A percentile compares a stretch with the other conserved stretches of the same genome.
Evolutionary conservation across 1,139 yeast species (phyloP).

Genomic region (Blastobotrys proliferans): DNA sequence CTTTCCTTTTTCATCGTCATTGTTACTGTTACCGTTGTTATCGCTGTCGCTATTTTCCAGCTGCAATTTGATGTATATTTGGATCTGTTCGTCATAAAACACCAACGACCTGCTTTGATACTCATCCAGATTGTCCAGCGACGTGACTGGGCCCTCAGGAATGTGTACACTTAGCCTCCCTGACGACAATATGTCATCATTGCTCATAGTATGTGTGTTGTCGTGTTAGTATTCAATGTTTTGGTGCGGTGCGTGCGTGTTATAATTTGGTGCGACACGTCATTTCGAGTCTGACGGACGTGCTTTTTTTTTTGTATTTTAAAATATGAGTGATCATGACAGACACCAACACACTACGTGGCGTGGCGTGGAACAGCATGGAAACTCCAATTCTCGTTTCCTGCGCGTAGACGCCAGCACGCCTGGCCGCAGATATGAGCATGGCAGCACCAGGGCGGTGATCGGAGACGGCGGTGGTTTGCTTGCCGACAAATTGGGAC

Average conservation of each 20-base stretch:
- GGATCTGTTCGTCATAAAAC: slow-evolving; percentile 26
- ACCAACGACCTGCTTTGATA: slow-evolving; percentile 8
- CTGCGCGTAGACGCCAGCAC: too few relatives aligned
- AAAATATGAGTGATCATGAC: too few relatives aligned
- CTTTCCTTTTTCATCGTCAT: neutral
- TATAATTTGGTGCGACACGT: neutral
- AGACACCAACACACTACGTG: too few relatives aligned
- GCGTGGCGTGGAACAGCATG: slow-evolving; percentile 5
- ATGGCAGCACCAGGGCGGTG: too few relatives aligned
- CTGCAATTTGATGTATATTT: slow-evolving; percentile 19
- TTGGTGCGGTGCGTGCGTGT: neutral
- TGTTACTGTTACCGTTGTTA: too few relatives aligned
- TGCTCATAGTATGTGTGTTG: slow-evolving; percentile 5
- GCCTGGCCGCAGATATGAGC: too few relatives aligned
- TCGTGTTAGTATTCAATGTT: neutral
- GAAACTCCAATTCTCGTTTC: too few relatives aligned
- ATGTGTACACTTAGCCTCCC: slow-evolving; percentile 10
- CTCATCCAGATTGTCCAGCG: neutral
- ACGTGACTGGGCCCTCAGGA: slow-evolving; percentile 2
- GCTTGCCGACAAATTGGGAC: too few relatives aligned
- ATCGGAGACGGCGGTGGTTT: too few relatives aligned
- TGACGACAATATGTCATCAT: slow-evolving; percentile 8
- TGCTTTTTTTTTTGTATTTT: neutral
- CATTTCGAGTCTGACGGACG: slow-evolving; percentile 5
- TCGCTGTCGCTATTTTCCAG: slow-evolving; percentile 3